Conservation (phyloP, 169 alveolate genomes). For the Cryptosporidium sp. region DNA sequence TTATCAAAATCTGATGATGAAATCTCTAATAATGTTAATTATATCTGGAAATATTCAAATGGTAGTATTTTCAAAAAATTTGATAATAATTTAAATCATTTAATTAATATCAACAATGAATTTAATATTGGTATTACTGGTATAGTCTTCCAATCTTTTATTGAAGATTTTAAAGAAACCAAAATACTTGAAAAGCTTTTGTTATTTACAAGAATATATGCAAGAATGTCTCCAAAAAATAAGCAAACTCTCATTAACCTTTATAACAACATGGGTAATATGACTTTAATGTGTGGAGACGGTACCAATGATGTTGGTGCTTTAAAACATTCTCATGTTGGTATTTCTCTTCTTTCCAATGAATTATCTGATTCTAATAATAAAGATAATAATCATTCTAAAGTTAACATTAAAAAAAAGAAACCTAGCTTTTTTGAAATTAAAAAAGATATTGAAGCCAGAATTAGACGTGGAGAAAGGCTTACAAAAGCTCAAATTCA, state of each 20-base stretch:
- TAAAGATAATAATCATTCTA: not conserved
- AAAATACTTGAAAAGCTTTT: constrained; percentile 77
- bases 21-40: not conserved
- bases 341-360: constrained; percentile 92
- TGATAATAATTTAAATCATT: constrained; percentile 46
- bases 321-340: constrained; percentile 96
- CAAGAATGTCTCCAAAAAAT: constrained; percentile 96
- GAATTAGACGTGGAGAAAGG: constrained; percentile 55
- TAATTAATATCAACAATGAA: constrained; percentile 3
- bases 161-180: constrained; percentile 68
- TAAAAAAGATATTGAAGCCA: constrained; percentile 71
- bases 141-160: constrained; percentile 80
- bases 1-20: constrained; percentile 75
- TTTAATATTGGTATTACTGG: constrained; percentile 78
- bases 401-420: constrained; percentile 28
- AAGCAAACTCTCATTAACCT: constrained; percentile 88
- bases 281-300: constrained; percentile 97
- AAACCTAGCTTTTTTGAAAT: constrained; percentile 74
- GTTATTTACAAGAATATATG: constrained; percentile 87
- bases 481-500: constrained; percentile 45
- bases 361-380: constrained; percentile 8
- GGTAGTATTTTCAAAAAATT: constrained; percentile 73
- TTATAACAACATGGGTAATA: constrained; percentile 84
- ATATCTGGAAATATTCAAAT: constrained; percentile 72
- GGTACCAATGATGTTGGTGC: constrained; percentile 99